Evolutionary conservation across 2,329 filamentous ascomycete species (phyloP).

Genomic region (Diplocarpon rosae): DNA sequence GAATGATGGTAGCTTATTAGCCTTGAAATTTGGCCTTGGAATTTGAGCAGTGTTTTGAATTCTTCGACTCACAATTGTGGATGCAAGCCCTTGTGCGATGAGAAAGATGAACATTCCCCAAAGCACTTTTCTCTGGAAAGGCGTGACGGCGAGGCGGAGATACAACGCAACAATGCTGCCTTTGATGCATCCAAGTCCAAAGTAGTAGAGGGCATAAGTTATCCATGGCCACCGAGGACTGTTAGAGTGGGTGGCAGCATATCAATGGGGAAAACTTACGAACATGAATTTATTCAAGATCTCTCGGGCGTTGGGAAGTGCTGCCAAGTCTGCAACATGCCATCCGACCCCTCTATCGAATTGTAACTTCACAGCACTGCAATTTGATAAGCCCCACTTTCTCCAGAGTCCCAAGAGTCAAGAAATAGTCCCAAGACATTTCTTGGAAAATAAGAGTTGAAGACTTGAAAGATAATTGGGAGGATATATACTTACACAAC

Average conservation of each 20-base stretch:
- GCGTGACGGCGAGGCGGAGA: slow-evolving; percentile 5
- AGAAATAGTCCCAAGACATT: too few species aligned
- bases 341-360: slow-evolving; percentile 9
- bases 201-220: slow-evolving; percentile 10
- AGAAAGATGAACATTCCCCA: slow-evolving; percentile 2
- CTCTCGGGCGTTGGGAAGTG: slow-evolving; percentile 2
- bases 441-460: too few species aligned
- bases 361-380: slow-evolving; percentile 1
- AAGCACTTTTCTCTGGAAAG: slow-evolving; percentile 5
- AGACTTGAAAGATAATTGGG: too few species aligned
- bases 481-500: too few species aligned
- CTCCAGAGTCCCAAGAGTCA: too few species aligned
- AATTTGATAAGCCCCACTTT: neutral
- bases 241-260: neutral
- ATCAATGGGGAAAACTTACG: slow-evolving; percentile 1
- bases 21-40: too few species aligned
- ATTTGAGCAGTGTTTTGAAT: neutral
- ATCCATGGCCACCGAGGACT: slow-evolving; percentile 9
- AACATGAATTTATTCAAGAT: slow-evolving; percentile 5
- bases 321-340: slow-evolving; percentile 6
- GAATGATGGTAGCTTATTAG: neutral
- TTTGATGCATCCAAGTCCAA: slow-evolving; percentile 8
- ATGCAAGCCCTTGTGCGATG: slow-evolving; percentile 3
- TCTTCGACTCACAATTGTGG: slow-evolving; percentile 3
- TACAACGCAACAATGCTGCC: slow-evolving; percentile 9